phyloP scores from a whole-genome alignment of 2,329 filamentous ascomycete species.

The Sordariomycetes sp. region DNA sequence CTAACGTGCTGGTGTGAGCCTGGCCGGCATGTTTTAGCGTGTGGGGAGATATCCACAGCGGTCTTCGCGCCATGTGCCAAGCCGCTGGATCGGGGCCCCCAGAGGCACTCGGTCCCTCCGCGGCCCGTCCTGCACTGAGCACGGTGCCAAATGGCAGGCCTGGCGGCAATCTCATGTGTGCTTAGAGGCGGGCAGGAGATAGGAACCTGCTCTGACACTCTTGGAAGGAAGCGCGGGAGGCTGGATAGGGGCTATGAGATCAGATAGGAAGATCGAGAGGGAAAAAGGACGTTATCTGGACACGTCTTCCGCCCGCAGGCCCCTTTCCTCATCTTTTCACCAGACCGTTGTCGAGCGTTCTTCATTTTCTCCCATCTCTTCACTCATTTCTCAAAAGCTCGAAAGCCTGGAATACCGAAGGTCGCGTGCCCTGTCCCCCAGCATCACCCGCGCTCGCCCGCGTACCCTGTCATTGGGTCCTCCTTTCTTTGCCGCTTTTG shows the following conservation, averaged over 20 bases:
- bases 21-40: background rate
- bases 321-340: background rate
- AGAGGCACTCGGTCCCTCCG: no score
- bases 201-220: no score
- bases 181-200: no score
- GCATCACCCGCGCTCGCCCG: background rate
- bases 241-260: background rate
- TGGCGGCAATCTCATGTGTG: no score
- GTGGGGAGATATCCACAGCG: background rate
- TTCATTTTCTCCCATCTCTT: background rate
- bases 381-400: background rate
- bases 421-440: background rate
- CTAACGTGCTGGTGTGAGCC: no score
- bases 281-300: background rate
- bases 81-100: no score
- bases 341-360: background rate
- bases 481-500: background rate
- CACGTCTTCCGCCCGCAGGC: background rate
- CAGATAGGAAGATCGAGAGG: background rate
- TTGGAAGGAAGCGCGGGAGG: background rate
- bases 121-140: no score
- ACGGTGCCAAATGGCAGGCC: no score
- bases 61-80: no score
- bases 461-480: background rate
- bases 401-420: background rate